These are phyloP conservation scores for Gossypium longicalyx DNA, from an alignment of 345 rosid species.

Conservation along the genomic window DNA sequence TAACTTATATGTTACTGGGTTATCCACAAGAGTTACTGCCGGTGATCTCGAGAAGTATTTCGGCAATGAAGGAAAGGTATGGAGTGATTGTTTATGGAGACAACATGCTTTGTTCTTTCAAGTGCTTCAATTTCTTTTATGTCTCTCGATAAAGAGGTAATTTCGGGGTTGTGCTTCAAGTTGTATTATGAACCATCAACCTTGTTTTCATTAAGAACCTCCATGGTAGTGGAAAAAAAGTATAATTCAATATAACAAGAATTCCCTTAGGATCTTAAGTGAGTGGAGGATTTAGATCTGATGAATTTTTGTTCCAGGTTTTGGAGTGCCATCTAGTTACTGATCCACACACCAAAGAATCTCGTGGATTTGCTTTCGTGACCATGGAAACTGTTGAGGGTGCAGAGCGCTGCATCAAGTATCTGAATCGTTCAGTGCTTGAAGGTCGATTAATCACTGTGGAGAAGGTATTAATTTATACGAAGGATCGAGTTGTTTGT, in stretches of 20 bases:
- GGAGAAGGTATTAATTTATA: slow-evolving; percentile 43
- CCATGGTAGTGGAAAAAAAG: background rate
- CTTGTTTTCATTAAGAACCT: background rate
- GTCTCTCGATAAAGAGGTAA: background rate
- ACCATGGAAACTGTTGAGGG: slow-evolving; percentile 51
- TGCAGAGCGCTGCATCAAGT: slow-evolving; percentile 59
- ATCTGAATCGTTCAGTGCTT: slow-evolving; percentile 55
- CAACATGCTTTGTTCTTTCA: background rate
- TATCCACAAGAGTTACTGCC: slow-evolving; percentile 46
- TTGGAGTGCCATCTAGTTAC: slow-evolving; percentile 49
- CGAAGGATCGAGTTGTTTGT: background rate
- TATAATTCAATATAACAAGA: background rate
- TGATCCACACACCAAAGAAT: slow-evolving; percentile 57
- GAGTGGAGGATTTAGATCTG: background rate
- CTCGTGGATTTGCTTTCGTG: slow-evolving; percentile 70
- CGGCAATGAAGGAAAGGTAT: slow-evolving; percentile 59
- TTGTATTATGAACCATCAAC: background rate
- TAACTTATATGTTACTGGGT: slow-evolving; percentile 63
- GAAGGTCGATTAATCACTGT: slow-evolving; percentile 64
- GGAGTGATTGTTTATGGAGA: background rate
- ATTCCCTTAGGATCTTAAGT: background rate
- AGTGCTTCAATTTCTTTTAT: background rate
- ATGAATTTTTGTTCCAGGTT: slow-evolving; percentile 39
- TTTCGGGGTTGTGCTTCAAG: background rate
- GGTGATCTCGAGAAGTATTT: slow-evolving; percentile 54